Evolutionary conservation across 768 basidiomycete genomes (phyloP).

Genomic region (Rhodotorula kratochvilovae): DNA sequence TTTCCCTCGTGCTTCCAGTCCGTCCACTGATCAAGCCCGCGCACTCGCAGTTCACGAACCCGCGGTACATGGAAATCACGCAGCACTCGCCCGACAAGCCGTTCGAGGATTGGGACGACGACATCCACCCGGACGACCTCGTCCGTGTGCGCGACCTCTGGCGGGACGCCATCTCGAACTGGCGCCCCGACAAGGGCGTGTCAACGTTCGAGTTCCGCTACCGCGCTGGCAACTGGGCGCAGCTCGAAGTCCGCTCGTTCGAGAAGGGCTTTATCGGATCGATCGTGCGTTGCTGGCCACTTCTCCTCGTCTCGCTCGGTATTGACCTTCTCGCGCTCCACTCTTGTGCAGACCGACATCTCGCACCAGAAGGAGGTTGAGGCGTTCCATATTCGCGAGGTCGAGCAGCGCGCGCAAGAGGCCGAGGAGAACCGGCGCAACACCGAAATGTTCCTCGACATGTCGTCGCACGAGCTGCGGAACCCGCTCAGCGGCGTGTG

Average conservation of each 20-base stretch:
- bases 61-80: slow-evolving; percentile 15
- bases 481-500: slow-evolving; percentile 33
- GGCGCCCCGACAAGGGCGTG: not conserved
- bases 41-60: slow-evolving; percentile 15
- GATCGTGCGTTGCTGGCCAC: not conserved
- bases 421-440: slow-evolving; percentile 34
- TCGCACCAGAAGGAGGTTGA: slow-evolving; percentile 26
- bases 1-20: no score
- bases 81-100: not conserved
- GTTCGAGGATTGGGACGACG: not conserved
- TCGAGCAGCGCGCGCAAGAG: slow-evolving; percentile 29
- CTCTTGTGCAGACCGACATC: slow-evolving; percentile 31
- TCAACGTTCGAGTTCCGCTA: slow-evolving; percentile 11
- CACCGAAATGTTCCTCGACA: slow-evolving; percentile 24
- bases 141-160: not conserved
- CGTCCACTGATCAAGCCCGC: not conserved
- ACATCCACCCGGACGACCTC: slow-evolving; percentile 1
- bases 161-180: not conserved
- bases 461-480: slow-evolving; percentile 30
- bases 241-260: slow-evolving; percentile 15
- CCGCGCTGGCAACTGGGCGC: slow-evolving; percentile 20
- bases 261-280: slow-evolving; percentile 8
- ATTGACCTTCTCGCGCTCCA: not conserved
- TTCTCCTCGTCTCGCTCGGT: not conserved
- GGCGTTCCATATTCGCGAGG: slow-evolving; percentile 18